Percentiles rank a stretch among this genome's conserved stretches.
Evolutionary conservation across 805 yeast genomes (phyloP).

Genomic region (Hyphopichia homilentoma): DNA sequence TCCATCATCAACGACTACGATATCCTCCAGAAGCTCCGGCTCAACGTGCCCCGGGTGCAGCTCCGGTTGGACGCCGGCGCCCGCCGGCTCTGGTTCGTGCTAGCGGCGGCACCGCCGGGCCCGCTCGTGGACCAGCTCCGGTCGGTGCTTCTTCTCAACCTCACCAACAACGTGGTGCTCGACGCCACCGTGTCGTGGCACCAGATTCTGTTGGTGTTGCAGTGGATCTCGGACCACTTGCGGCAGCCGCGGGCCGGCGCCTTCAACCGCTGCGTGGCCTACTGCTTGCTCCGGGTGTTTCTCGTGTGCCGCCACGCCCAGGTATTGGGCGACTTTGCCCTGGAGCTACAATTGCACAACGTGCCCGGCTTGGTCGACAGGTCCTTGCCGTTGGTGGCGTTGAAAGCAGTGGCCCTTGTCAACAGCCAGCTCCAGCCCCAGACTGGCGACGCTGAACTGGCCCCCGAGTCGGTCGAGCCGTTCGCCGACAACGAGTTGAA

Average conservation of each 20-base stretch:
- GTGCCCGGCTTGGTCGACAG: too few species aligned
- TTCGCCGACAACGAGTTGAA: slow-evolving; percentile 1
- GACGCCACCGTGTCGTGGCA: slow-evolving; percentile 22
- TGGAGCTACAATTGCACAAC: too few species aligned
- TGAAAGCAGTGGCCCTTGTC: too few species aligned
- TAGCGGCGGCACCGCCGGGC: slow-evolving; percentile 7
- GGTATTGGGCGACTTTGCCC: slow-evolving; percentile 16
- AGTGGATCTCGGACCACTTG: slow-evolving; percentile 22
- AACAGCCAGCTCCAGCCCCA: too few species aligned
- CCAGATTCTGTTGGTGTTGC: slow-evolving; percentile 19
- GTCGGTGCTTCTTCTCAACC: slow-evolving; percentile 27
- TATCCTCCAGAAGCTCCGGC: slow-evolving; percentile 22
- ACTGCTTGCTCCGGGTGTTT: slow-evolving; percentile 21
- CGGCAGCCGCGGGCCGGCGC: too few species aligned
- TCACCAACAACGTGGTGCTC: slow-evolving; percentile 24
- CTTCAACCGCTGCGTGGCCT: slow-evolving; percentile 16
- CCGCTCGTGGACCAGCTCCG: slow-evolving; percentile 18
- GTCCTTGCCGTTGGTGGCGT: too few species aligned
- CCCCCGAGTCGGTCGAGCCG: too few species aligned
- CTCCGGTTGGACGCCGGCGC: slow-evolving; percentile 28
- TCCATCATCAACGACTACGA: slow-evolving; percentile 36
- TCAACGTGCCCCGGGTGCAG: slow-evolving; percentile 16
- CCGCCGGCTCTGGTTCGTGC: slow-evolving; percentile 29
- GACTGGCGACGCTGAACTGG: too few species aligned
- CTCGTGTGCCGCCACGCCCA: slow-evolving; percentile 18